Evolutionary conservation across 1,139 yeast genomes (phyloP).

Genomic region (Yamadazyma mexicana): DNA sequence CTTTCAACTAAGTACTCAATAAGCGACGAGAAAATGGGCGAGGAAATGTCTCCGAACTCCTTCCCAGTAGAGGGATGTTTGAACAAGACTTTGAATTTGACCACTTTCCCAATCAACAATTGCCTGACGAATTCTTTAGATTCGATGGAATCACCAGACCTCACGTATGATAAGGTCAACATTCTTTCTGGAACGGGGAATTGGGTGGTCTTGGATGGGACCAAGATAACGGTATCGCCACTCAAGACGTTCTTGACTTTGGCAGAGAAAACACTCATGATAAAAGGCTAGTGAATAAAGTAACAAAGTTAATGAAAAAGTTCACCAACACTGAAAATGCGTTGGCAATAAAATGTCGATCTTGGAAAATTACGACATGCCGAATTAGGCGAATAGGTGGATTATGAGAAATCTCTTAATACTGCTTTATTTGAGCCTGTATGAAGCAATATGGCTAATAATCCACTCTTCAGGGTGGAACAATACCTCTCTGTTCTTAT

Average conservation of each 20-base stretch:
- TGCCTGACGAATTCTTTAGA: slow-evolving; percentile 63
- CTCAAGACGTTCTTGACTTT: slow-evolving; percentile 71
- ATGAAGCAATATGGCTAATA: no score
- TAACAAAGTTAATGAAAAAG: no score
- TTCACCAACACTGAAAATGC: slow-evolving; percentile 1
- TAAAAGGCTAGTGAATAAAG: no score
- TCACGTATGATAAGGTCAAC: slow-evolving; percentile 63
- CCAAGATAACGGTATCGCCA: slow-evolving; percentile 71
- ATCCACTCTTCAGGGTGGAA: no score
- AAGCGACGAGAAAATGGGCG: slow-evolving; percentile 65
- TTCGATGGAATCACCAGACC: slow-evolving; percentile 50
- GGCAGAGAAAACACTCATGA: slow-evolving; percentile 37
- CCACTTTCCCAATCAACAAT: slow-evolving; percentile 67
- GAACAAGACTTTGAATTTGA: slow-evolving; percentile 59
- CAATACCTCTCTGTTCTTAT: no score
- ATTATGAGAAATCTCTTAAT: neutral
- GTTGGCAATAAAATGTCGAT: slow-evolving; percentile 1
- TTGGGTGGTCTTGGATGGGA: slow-evolving; percentile 49
- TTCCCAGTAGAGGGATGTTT: slow-evolving; percentile 51
- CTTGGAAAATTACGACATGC: slow-evolving; percentile 1
- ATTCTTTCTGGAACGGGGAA: slow-evolving; percentile 58
- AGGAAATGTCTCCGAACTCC: slow-evolving; percentile 70
- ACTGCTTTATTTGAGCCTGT: no score
- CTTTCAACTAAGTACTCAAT: slow-evolving; percentile 55
- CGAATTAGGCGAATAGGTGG: neutral